Percentiles rank a stretch among this genome's conserved stretches.
phyloP scores from a whole-genome alignment of 2,329 filamentous ascomycete genomes.

The Aspergillus novoparasiticus region DNA sequence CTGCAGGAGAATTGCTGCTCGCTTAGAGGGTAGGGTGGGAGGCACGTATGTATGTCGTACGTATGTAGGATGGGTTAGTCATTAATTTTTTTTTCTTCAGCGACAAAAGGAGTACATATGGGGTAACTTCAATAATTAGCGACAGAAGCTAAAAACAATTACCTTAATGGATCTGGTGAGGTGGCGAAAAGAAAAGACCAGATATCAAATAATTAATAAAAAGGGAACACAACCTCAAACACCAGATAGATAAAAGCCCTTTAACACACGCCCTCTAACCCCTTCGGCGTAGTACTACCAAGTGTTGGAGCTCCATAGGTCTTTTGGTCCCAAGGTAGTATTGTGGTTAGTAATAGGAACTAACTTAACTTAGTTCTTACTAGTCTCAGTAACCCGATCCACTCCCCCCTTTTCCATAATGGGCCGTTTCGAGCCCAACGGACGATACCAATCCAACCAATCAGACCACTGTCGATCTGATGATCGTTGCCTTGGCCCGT shows the following conservation, averaged over 20 bases:
- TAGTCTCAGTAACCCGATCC: background rate
- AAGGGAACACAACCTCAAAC: background rate
- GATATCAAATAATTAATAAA: background rate
- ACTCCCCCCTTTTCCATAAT: slow-evolving; percentile 14
- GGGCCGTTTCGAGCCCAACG: slow-evolving; percentile 14
- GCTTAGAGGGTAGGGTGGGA: background rate
- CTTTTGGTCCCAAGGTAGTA: background rate
- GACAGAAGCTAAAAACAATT: background rate
- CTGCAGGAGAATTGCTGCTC: background rate
- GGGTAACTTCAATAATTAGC: background rate
- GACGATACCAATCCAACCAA: slow-evolving; percentile 14
- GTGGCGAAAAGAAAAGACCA: background rate
- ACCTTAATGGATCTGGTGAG: background rate
- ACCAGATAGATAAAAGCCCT: background rate
- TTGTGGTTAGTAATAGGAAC: background rate
- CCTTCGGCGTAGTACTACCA: background rate
- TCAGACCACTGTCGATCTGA: slow-evolving; percentile 23
- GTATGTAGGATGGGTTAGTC: background rate
- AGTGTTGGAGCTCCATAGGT: background rate
- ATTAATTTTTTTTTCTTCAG: background rate
- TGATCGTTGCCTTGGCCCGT: slow-evolving; percentile 24
- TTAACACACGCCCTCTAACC: background rate
- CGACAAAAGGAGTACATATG: background rate
- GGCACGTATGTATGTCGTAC: background rate
- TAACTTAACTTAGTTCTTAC: background rate